Evolutionary conservation across 2,329 filamentous ascomycete genomes (phyloP), one percentile per base, ranked within the genome.

Genomic region (Fusarium caatingaense): DNA sequence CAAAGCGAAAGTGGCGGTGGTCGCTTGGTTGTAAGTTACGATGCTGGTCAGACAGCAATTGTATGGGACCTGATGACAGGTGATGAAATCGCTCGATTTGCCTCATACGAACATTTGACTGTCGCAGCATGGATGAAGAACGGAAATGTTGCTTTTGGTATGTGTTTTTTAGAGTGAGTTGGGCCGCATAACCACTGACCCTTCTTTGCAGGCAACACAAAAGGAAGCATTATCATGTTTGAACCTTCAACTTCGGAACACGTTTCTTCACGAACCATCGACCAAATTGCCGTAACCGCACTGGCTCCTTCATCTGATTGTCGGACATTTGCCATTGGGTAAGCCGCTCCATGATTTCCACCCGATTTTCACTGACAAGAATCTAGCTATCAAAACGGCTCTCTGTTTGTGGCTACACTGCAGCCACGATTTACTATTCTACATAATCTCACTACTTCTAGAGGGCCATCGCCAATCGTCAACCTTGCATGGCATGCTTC

Each of bases 1-100:
- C 89, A 93, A 59, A 98, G 94, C 79, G 94, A 98, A 72, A 84
- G 89, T 65, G 94, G 94, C 5, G 91, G 91, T 1, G 96, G 95
- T 28, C 87, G 94, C 68, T 82, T 97, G 64, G 94, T 97, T 4
- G 93, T 97, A 66, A 98, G 94, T 82, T 98, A 97, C 76, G 96
- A 99, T 84, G 88, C 88, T 20, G 91, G 93, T 40, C 93, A 95
- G 79, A 97, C 93, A 2, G 93, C 94, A 6, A 97, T 98, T 77
- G 93, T 98, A 10, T 99, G 96, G 96, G 95, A 99, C 81, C 86
- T 98, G 65, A 89, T 97, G 82, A 97, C 93, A 0, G 96, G 96
- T 50, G 90, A 94, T 64, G 94, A 98, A 80, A 87, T 98, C 62
- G 91, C 95, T 41, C 88, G 94, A n/a, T 98, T 98, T 82, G 91